These are phyloP conservation scores for Mycena albidolilacea DNA, from an alignment of 768 basidiomycete genomes.

Conservation along the genomic window DNA sequence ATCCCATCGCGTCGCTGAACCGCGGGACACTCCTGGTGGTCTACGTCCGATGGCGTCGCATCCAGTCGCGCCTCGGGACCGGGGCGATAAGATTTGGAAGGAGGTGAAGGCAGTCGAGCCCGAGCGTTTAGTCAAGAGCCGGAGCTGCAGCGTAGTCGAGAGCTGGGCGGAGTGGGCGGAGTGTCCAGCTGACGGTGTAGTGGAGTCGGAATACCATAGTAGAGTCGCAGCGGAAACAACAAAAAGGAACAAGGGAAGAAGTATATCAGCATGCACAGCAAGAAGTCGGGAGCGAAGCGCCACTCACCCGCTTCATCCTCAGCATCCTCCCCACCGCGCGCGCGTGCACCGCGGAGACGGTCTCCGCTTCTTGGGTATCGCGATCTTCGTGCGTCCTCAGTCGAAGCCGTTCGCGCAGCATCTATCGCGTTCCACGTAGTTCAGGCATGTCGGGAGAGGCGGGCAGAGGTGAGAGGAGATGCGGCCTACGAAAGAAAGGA, in stretches of 20 bases:
- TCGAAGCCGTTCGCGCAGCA: conserved; percentile 1
- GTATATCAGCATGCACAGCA: too few species aligned
- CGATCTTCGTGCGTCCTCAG: not conserved
- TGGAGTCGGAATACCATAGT: conserved; percentile 7
- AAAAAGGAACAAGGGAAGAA: conserved; percentile 7
- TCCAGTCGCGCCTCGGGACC: too few species aligned
- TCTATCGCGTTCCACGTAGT: conserved; percentile 8
- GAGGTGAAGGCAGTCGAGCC: not conserved
- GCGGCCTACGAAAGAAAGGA: not conserved
- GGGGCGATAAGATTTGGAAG: too few species aligned
- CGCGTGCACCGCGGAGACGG: conserved; percentile 1
- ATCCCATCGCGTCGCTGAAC: conserved; percentile 5
- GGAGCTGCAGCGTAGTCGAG: not conserved
- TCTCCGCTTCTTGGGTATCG: not conserved
- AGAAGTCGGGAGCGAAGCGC: too few species aligned
- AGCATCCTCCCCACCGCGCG: conserved; percentile 8
- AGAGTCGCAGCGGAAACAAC: conserved; percentile 6
- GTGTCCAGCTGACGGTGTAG: conserved; percentile 5
- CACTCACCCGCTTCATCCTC: not conserved
- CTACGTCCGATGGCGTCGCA: too few species aligned
- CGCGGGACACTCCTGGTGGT: too few species aligned
- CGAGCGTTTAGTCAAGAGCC: not conserved
- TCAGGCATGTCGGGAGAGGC: not conserved
- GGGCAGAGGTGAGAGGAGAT: not conserved
- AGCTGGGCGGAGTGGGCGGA: not conserved